A percentile compares a stretch with the other conserved stretches of the same genome.
These are phyloP conservation scores for Mycena galericulata DNA, from an alignment of 768 basidiomycete species.

Conservation along the genomic window DNA sequence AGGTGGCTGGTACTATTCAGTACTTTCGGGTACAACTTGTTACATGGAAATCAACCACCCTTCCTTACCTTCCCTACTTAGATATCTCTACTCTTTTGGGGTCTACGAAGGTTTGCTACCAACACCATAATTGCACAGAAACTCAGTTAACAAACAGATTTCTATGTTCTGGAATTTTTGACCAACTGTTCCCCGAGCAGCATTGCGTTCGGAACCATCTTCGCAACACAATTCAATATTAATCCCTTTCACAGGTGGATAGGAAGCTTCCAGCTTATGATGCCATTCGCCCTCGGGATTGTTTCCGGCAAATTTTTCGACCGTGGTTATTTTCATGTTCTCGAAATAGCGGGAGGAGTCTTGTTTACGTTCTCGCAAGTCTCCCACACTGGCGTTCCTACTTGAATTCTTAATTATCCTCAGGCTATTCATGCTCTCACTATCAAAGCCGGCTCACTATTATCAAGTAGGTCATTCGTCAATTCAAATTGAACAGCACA, in stretches of 20 bases:
- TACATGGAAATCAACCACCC: too few species aligned
- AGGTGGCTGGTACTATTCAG: neutral
- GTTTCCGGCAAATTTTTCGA: conserved; percentile 40
- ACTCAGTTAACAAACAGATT: conserved; percentile 1
- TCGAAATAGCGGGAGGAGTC: conserved; percentile 30
- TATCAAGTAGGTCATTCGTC: conserved; percentile 36
- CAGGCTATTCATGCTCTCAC: conserved; percentile 54
- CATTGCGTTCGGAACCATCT: conserved; percentile 23
- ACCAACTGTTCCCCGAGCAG: conserved; percentile 24
- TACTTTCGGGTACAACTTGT: too few species aligned
- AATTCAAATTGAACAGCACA: too few species aligned
- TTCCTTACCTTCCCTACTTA: too few species aligned
- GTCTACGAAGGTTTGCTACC: conserved; percentile 21
- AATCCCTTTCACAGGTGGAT: conserved; percentile 37
- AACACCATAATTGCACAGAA: too few species aligned
- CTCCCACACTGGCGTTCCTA: neutral
- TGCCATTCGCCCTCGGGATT: conserved; percentile 38
- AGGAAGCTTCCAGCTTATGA: conserved; percentile 38
- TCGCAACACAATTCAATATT: neutral
- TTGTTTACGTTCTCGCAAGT: conserved; percentile 38
- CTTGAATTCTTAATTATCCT: conserved; percentile 17
- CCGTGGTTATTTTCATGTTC: conserved; percentile 31
- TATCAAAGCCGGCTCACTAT: conserved; percentile 51
- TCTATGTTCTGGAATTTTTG: conserved; percentile 19
- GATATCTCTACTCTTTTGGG: conserved; percentile 21